These are phyloP conservation scores for Debaryomyces fabryi DNA, from an alignment of 1,139 yeast genomes.

Conservation along the genomic window DNA sequence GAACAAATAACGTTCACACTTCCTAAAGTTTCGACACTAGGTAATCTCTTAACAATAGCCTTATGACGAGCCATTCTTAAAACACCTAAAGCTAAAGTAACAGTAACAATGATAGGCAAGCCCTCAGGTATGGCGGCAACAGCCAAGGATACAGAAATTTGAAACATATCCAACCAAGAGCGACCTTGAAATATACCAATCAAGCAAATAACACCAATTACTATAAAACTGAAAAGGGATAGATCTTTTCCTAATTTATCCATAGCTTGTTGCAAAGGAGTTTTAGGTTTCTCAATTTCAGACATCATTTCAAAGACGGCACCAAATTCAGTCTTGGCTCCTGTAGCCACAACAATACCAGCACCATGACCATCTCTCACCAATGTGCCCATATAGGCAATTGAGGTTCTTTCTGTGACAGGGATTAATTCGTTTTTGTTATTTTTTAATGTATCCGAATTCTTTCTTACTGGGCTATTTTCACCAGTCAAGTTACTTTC, in stretches of 20 bases:
- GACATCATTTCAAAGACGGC: slow-evolving; percentile 90
- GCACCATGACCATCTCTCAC: slow-evolving; percentile 93
- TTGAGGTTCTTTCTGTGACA: slow-evolving; percentile 67
- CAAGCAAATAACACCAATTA: slow-evolving; percentile 84
- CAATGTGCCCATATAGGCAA: slow-evolving; percentile 94
- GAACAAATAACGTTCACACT: slow-evolving; percentile 94
- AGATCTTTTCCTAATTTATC: slow-evolving; percentile 90
- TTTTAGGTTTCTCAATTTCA: slow-evolving; percentile 90
- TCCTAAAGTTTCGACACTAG: slow-evolving; percentile 94
- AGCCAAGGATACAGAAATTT: slow-evolving; percentile 91
- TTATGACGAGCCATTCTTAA: slow-evolving; percentile 91
- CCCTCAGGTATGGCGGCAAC: slow-evolving; percentile 99
- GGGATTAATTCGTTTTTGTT: slow-evolving; percentile 33
- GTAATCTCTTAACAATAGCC: slow-evolving; percentile 90
- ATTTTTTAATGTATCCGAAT: slow-evolving; percentile 34
- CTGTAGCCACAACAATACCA: slow-evolving; percentile 93
- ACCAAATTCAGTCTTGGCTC: slow-evolving; percentile 87
- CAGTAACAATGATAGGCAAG: slow-evolving; percentile 93
- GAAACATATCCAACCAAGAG: slow-evolving; percentile 95
- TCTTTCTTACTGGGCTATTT: slow-evolving; percentile 78
- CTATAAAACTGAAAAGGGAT: slow-evolving; percentile 76
- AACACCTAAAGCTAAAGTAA: slow-evolving; percentile 92
- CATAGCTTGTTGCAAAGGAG: slow-evolving; percentile 94
- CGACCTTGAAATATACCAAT: slow-evolving; percentile 90
- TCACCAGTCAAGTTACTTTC: slow-evolving; percentile 96